phyloP scores from a whole-genome alignment of 2,329 filamentous ascomycete species.

The Aspergillus intermedius region DNA sequence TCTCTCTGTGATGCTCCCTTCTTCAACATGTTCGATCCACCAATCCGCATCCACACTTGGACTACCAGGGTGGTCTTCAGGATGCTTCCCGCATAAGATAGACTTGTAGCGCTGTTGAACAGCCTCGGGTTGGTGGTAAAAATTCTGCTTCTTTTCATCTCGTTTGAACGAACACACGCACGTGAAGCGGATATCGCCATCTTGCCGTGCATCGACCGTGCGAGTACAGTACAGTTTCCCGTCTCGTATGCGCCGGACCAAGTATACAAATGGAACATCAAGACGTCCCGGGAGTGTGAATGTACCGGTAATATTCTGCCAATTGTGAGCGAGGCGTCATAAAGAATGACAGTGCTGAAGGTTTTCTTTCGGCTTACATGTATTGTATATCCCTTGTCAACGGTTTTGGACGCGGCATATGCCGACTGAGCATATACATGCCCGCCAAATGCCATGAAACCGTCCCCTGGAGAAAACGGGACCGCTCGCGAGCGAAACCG shows the following conservation, averaged over 20 bases:
- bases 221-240: constrained; percentile 49
- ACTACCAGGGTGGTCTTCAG: constrained; percentile 28
- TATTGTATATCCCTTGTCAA: constrained; percentile 44
- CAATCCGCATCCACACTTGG: constrained; percentile 32
- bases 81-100: constrained; percentile 23
- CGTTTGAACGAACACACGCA: constrained; percentile 49
- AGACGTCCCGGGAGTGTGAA: constrained; percentile 46
- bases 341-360: background rate
- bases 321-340: background rate
- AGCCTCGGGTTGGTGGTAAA: constrained; percentile 25
- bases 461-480: constrained; percentile 38
- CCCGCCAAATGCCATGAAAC: constrained; percentile 46
- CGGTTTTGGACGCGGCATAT: constrained; percentile 51
- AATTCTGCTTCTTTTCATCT: constrained; percentile 26
- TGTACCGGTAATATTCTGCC: constrained; percentile 48
- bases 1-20: constrained; percentile 20
- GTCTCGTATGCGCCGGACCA: constrained; percentile 45
- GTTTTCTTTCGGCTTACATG: constrained; percentile 37
- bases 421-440: constrained; percentile 54
- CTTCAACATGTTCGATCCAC: constrained; percentile 25
- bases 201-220: constrained; percentile 47
- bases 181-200: constrained; percentile 46
- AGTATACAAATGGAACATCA: constrained; percentile 46
- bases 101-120: constrained; percentile 24
- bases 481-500: constrained; percentile 21